Conservation (phyloP, 106 monocot species). For the Cymbidium sinense region DNA sequence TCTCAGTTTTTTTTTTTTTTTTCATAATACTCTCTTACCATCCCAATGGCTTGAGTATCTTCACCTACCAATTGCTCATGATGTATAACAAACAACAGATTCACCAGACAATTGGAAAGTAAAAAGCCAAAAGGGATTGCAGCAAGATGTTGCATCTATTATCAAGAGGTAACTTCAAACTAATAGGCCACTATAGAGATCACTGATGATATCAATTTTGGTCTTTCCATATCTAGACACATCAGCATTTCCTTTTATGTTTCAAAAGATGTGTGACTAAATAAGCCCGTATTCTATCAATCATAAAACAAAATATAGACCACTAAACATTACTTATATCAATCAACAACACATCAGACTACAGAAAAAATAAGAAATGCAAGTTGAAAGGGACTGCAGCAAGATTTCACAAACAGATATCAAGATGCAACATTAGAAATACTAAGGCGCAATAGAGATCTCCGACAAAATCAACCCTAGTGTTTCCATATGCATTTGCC, state of each 20-base stretch:
- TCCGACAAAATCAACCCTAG: neutral
- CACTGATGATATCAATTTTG: neutral
- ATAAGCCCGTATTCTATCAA: neutral
- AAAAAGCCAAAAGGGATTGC: neutral
- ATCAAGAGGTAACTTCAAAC: neutral
- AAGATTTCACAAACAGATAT: neutral
- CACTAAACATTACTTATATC: neutral
- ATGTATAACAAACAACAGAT: neutral
- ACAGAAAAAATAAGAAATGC: neutral
- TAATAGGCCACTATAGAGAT: neutral
- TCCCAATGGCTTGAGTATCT: neutral
- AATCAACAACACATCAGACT: neutral
- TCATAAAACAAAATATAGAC: neutral
- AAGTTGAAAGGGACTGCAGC: neutral
- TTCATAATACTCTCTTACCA: neutral
- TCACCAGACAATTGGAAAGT: neutral
- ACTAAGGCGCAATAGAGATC: neutral
- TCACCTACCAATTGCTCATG: neutral
- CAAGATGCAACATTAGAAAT: conserved; percentile 8
- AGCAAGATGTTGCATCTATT: neutral
- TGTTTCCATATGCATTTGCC: neutral
- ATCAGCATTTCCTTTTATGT: neutral
- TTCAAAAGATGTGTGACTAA: neutral
- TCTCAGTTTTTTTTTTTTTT: neutral
- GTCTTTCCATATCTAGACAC: neutral